These are phyloP conservation scores for Bondarzewia mesenterica DNA, from an alignment of 1,284 basidiomycete genomes.

Conservation along the genomic window DNA sequence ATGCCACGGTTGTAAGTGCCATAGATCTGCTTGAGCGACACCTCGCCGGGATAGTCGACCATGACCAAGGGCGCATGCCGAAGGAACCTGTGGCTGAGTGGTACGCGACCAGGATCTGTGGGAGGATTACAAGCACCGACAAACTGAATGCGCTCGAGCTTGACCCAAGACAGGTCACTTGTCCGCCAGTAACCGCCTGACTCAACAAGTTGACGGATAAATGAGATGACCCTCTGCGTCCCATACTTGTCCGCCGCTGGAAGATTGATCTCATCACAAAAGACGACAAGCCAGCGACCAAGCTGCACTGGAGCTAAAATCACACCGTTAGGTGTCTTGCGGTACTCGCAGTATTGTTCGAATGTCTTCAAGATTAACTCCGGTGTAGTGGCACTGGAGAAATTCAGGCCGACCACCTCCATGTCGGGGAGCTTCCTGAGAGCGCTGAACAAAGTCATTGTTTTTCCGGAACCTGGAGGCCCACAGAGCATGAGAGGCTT, in stretches of 20 bases:
- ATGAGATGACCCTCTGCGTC: conserved; percentile 97
- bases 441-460: conserved; percentile 99
- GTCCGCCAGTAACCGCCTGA: conserved; percentile 93
- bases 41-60: conserved; percentile 98
- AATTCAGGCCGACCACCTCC: conserved; percentile 98
- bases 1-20: conserved; percentile 97
- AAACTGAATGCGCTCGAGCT: conserved; percentile 96
- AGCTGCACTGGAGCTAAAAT: conserved; percentile 92
- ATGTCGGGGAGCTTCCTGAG: conserved; percentile 96
- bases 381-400: conserved; percentile 97
- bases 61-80: conserved; percentile 98
- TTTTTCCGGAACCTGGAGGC: conserved; percentile 98
- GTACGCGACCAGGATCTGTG: conserved; percentile 99
- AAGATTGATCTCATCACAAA: conserved; percentile 99
- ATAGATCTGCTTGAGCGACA: conserved; percentile 98
- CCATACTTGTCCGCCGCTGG: conserved; percentile 98
- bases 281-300: conserved; percentile 96
- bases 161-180: conserved; percentile 95
- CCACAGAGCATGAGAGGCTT: conserved; percentile 98
- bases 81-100: conserved; percentile 93
- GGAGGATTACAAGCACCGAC: conserved; percentile 99
- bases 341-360: conserved; percentile 99
- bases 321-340: conserved; percentile 96
- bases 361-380: conserved; percentile 98
- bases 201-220: conserved; percentile 96